Conservation (phyloP, 257 asterid genomes). For the Nicotiana paniculata region DNA sequence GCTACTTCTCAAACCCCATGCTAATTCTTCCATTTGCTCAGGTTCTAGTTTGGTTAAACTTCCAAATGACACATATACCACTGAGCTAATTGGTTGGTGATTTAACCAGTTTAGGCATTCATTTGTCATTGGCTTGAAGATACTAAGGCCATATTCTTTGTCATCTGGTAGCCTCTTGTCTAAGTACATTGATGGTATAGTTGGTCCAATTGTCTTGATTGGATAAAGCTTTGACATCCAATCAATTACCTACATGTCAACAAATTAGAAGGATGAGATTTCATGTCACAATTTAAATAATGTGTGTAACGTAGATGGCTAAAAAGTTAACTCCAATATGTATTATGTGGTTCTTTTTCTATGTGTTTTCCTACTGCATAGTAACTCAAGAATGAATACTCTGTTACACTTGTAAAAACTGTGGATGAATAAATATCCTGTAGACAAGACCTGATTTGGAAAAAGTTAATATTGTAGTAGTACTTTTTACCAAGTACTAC, state of each 20-base stretch:
- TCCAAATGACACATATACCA: not conserved
- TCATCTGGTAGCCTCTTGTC: not conserved
- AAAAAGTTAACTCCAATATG: too few species aligned
- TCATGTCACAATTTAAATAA: too few species aligned
- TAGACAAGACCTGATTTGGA: too few species aligned
- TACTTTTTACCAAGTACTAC: too few species aligned
- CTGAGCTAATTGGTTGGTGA: not conserved
- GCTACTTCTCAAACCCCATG: not conserved
- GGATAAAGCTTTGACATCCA: not conserved
- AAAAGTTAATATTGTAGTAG: too few species aligned
- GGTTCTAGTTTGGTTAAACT: not conserved
- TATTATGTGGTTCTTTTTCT: too few species aligned
- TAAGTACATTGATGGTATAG: not conserved
- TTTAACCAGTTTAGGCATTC: not conserved
- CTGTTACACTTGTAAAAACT: too few species aligned
- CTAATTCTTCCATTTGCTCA: not conserved
- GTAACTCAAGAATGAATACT: too few species aligned
- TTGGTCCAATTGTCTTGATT: slow-evolving; percentile 1
- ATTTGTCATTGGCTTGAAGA: slow-evolving; percentile 2
- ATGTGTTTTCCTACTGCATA: too few species aligned
- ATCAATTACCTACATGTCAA: not conserved
- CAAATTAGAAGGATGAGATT: not conserved
- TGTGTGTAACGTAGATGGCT: too few species aligned
- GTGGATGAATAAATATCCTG: too few species aligned
- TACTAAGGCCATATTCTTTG: slow-evolving; percentile 1